These are phyloP conservation scores for Sarocladiaceae sp. DNA, from an alignment of 2,329 filamentous ascomycete species.

Conservation along the genomic window DNA sequence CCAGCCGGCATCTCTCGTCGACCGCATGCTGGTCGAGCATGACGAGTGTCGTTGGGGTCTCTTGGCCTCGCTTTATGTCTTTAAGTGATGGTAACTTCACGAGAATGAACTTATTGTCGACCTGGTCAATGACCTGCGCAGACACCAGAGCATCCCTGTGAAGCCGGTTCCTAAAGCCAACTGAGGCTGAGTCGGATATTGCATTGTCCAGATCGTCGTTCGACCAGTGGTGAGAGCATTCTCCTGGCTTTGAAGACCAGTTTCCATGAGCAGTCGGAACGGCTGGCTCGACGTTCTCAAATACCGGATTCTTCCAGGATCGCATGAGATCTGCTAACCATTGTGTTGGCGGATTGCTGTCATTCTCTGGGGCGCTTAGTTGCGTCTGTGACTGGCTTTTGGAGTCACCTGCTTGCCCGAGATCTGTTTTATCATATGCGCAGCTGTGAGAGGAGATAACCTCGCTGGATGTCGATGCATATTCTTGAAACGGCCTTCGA, in stretches of 20 bases:
- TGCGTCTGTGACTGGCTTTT: too few relatives aligned
- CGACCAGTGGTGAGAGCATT: background rate
- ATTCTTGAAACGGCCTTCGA: conserved; percentile 38
- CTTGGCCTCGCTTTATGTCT: background rate
- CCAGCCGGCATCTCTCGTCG: conserved; percentile 79
- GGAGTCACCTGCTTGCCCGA: too few relatives aligned
- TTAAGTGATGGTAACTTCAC: conserved; percentile 42
- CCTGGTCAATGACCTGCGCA: conserved; percentile 69
- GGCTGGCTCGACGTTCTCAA: conserved; percentile 40
- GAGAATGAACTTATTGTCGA: conserved; percentile 87
- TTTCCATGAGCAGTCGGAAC: conserved; percentile 36
- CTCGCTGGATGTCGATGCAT: too few relatives aligned
- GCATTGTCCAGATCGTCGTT: conserved; percentile 9
- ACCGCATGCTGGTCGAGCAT: conserved; percentile 92
- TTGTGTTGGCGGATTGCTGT: too few relatives aligned
- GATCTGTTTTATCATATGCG: too few relatives aligned
- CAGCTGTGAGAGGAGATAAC: too few relatives aligned
- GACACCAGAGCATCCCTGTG: conserved; percentile 53
- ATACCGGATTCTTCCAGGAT: conserved; percentile 72
- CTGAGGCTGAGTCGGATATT: conserved; percentile 23
- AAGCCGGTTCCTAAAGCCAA: conserved; percentile 38
- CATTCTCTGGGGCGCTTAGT: too few relatives aligned
- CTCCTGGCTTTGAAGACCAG: background rate
- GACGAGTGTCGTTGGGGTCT: conserved; percentile 50
- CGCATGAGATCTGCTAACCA: conserved; percentile 59